A percentile compares a stretch with the other conserved stretches of the same genome.
Evolutionary conservation across 495 filamentous ascomycete genomes (phyloP).

Genomic region (Immersiella caudata): DNA sequence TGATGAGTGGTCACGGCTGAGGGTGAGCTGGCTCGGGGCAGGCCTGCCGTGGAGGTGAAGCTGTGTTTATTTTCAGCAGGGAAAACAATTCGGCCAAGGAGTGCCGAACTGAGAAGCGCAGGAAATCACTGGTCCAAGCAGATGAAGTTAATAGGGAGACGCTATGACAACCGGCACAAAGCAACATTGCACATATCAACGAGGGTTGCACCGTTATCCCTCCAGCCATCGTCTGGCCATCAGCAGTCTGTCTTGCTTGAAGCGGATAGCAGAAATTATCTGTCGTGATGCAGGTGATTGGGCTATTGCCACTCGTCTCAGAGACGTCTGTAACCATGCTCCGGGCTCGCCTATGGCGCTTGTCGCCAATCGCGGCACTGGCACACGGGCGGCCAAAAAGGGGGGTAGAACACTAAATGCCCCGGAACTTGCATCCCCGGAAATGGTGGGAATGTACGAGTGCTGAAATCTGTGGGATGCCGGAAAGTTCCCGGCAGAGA

Average conservation of each 20-base stretch:
- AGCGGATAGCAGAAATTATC: no score
- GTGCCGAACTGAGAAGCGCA: background rate
- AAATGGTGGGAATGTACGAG: background rate
- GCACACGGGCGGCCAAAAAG: background rate
- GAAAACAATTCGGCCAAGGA: background rate
- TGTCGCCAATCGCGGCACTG: background rate
- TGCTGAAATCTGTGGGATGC: background rate
- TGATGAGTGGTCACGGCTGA: background rate
- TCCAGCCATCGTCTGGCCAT: background rate
- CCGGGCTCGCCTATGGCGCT: background rate
- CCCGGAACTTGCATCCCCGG: background rate
- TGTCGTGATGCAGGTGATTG: no score
- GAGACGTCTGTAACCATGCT: background rate
- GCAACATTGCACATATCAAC: background rate
- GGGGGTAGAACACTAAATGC: background rate
- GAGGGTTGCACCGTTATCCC: background rate
- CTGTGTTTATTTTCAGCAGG: no score
- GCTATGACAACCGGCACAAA: background rate
- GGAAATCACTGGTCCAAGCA: background rate
- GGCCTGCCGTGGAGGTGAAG: background rate
- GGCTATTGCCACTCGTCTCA: no score
- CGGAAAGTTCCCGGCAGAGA: background rate
- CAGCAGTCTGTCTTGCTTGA: background rate
- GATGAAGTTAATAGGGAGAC: background rate
- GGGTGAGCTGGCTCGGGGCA: background rate